Evolutionary conservation across 1,139 yeast species (phyloP).

Genomic region (Geotrichum carabidarum): DNA sequence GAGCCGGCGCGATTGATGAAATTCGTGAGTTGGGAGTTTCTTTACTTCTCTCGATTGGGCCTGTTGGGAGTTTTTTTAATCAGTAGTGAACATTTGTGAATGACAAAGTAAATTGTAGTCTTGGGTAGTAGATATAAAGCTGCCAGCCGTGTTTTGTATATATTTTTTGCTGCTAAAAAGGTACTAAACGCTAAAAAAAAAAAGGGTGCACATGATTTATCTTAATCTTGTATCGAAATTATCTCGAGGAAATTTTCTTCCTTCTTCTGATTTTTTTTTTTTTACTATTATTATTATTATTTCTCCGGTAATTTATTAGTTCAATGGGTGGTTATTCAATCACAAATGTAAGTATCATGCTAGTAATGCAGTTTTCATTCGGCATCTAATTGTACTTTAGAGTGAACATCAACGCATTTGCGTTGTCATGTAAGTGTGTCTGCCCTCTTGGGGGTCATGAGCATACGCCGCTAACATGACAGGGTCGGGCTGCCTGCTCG

Average conservation of each 20-base stretch:
- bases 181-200: too few species aligned
- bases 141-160: too few species aligned
- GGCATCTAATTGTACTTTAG: not conserved
- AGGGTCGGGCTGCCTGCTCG: slow-evolving; percentile 66
- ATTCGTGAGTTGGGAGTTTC: too few species aligned
- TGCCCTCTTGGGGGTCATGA: not conserved
- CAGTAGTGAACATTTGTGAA: too few species aligned
- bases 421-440: slow-evolving; percentile 37
- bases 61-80: too few species aligned
- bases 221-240: not conserved
- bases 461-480: not conserved
- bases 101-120: too few species aligned
- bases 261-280: not conserved
- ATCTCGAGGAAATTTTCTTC: not conserved
- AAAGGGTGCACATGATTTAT: not conserved
- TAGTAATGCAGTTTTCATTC: not conserved
- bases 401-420: slow-evolving; percentile 38
- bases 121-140: too few species aligned
- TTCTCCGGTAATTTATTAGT: not conserved
- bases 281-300: not conserved
- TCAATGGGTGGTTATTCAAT: slow-evolving; percentile 19
- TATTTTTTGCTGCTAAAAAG: too few species aligned
- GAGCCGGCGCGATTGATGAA: too few species aligned
- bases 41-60: too few species aligned
- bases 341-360: slow-evolving; percentile 18